These are phyloP conservation scores for Torulaspora maleeae DNA, from an alignment of 805 yeast species.

Conservation along the genomic window DNA sequence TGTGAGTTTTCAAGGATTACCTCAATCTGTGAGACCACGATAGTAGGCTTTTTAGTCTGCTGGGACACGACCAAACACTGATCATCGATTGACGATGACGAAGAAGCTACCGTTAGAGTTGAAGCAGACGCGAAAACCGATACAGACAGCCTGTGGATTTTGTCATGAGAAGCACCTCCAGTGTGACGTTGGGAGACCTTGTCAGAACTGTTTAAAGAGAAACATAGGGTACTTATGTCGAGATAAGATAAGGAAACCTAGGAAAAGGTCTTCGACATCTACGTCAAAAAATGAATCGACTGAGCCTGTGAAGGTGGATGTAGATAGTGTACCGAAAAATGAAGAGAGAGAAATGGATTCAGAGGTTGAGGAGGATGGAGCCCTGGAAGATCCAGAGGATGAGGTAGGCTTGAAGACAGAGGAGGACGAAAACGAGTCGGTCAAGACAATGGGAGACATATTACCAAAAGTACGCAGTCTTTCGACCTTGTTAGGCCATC, in stretches of 20 bases:
- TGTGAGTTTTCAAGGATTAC: neutral
- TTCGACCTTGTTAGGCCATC: conserved; percentile 2
- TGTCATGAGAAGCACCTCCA: conserved; percentile 72
- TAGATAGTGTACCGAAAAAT: neutral
- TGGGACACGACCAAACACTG: neutral
- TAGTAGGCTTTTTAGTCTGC: neutral
- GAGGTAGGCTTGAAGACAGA: neutral
- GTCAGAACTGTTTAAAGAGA: conserved; percentile 64
- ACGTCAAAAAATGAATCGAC: neutral
- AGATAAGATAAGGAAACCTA: conserved; percentile 50
- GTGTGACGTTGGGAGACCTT: conserved; percentile 63
- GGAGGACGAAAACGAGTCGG: neutral
- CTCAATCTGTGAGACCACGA: neutral
- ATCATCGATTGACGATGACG: conserved; percentile 44
- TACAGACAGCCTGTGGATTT: conserved; percentile 63
- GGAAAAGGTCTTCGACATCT: conserved; percentile 10
- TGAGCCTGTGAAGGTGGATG: neutral
- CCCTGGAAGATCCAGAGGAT: neutral
- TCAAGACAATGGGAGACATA: neutral
- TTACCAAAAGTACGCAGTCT: conserved; percentile 6
- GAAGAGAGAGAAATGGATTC: neutral
- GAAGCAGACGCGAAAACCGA: conserved; percentile 54
- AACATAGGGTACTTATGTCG: conserved; percentile 51
- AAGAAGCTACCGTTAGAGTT: conserved; percentile 52
- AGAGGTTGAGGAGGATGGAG: neutral